Evolutionary conservation across 2,329 filamentous ascomycete genomes (phyloP), one percentile per base, ranked within the genome.

Genomic region (Erysiphe pulchra): DNA sequence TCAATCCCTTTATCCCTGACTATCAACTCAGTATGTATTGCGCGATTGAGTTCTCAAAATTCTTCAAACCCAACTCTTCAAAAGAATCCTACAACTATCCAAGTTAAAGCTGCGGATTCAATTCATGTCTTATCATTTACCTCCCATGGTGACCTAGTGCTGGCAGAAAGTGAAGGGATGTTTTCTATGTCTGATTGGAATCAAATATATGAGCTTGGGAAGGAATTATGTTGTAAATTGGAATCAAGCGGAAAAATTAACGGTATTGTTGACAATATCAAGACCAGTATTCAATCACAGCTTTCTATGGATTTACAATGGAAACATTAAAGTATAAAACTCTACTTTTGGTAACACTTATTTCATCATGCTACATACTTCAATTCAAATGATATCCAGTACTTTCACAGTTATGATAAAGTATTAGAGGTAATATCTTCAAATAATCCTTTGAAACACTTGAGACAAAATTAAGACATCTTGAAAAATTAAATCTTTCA

Each of bases 101-200:
- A 80, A 49, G 66, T 77, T 41, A 66, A 73, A 51, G 62, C 64
- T 41, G 77, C 80, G 11, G 67, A 64, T 46, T 92, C 84, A 5
- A 63, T 82, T 18, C 87, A 94, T 58, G 82, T 80, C n/a, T 68
- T 94, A 47, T 79, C 76, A 6, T 92, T 90, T 58, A 78, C 77
- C n/a, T 75, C 77, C 1, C 66, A 74, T 45, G 72, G 77, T 9
- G 75, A 82, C 48, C 63, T 92, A 45, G 62, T 94, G 18, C 62
- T 93, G 38, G 76, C 73, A 32, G 81, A 93, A 62, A 92, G 84
- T 55, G 75, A 87, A 54, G 87, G 87, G 0, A 62, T 63, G 3
- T 95, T 94, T 57, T 72, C 73, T 42, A 66, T 80, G 51, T 68
- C 74, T 13, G 76, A 79, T 50, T 94, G 86, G 84, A 73, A 84